Base-by-base conservation (phyloP, 352 stramenopile genomes). In the Pythium periplocum region DNA sequence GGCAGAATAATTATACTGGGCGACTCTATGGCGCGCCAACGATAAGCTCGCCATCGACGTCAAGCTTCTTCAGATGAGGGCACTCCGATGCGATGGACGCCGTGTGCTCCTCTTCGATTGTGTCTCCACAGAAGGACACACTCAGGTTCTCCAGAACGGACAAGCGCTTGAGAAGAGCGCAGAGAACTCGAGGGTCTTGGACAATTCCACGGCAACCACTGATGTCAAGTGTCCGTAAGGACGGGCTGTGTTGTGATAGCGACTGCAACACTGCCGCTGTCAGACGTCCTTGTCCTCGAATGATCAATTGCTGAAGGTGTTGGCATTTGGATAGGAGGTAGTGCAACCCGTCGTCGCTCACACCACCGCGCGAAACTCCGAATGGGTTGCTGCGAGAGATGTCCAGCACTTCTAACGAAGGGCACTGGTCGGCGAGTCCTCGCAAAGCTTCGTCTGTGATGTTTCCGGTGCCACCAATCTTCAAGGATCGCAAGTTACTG, bases 361-460 rank as follows among this genome's bases (percentile, higher is more conserved):
- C 65, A 0, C 75, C 72, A 26, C 72, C 68, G 12, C 72, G 78
- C 30, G 73, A 61, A 49, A 73, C 69, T 12, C 74, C 75, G 52
- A 87, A 89, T 1, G 75, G 78, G 55, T 87, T 89, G 53, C 78
- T 89, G 17, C 68, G 66, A 33, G 73, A 69, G 56, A 87, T 78
- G 26, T 86, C 75, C 6, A 89, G 50, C n/a, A 55, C 56, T 34
- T 64, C 60, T 31, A 89, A 68, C 6, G 36, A 7, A 6, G 49
- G 12, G 43, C 71, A 89, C 45, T 77, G 50, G 30, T 72, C 55
- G 8, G 59, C 75, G 32, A 89, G 53, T 0, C 69, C 67, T 6
- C 69, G 8, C 6, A 89, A 49, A 0, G 69, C 64, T 2, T 59
- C 54, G 53, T 89, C 72, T 4, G 69, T 69, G 35, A 87, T 42